Percentiles rank a stretch among this genome's conserved stretches.
phyloP scores from a whole-genome alignment of 495 filamentous ascomycete species.

The Talaromyces stipitatus region DNA sequence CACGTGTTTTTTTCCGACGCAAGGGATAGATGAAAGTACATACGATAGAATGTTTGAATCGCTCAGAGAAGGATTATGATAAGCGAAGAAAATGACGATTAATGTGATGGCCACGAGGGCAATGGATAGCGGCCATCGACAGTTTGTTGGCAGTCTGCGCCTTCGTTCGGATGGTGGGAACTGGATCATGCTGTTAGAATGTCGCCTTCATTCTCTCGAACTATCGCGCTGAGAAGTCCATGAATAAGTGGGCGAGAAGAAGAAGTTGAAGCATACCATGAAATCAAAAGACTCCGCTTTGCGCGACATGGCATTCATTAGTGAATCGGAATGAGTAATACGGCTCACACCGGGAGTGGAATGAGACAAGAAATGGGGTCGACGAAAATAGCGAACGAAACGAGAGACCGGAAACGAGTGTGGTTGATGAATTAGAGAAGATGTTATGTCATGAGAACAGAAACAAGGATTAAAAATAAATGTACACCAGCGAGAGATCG shows the following conservation, averaged over 20 bases:
- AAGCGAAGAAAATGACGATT: neutral
- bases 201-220: neutral
- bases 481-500: no score
- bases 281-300: slow-evolving; percentile 1
- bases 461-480: no score
- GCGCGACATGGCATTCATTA: neutral
- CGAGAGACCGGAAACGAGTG: neutral
- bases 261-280: neutral
- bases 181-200: neutral
- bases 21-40: neutral
- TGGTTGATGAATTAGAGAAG: neutral
- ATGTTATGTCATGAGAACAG: neutral
- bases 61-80: neutral
- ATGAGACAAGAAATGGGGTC: neutral
- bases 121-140: neutral
- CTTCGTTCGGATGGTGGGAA: slow-evolving; percentile 1
- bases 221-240: neutral
- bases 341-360: neutral
- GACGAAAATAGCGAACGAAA: no score
- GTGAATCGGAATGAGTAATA: neutral
- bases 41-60: slow-evolving; percentile 1
- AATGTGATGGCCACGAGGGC: neutral
- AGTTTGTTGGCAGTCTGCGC: slow-evolving; percentile 2
- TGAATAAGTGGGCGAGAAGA: neutral
- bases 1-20: neutral